These are phyloP conservation scores for Aspergillus costaricaensis DNA, from an alignment of 2,329 filamentous ascomycete genomes.

Conservation along the genomic window DNA sequence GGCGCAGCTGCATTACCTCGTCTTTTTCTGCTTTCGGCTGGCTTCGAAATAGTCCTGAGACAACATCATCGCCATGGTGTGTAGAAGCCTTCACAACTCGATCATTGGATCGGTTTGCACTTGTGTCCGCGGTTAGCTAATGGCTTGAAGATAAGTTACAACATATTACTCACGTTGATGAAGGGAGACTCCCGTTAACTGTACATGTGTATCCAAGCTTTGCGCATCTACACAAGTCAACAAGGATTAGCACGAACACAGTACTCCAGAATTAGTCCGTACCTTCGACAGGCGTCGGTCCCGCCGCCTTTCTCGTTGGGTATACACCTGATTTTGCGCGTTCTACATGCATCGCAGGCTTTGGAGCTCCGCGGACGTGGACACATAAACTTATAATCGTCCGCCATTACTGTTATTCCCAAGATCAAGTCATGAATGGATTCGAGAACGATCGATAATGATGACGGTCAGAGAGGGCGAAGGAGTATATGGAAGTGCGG, in stretches of 20 bases:
- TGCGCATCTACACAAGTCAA: background rate
- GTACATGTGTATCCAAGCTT: background rate
- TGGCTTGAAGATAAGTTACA: background rate
- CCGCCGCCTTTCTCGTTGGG: background rate
- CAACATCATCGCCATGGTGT: background rate
- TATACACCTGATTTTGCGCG: conserved; percentile 2
- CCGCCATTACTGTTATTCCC: background rate
- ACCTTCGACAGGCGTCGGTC: background rate
- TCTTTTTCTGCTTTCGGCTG: background rate
- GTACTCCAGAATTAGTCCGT: background rate
- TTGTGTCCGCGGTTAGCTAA: background rate
- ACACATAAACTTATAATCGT: background rate
- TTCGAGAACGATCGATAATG: background rate
- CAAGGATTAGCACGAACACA: too few species aligned
- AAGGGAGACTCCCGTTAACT: background rate
- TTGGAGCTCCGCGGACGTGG: background rate
- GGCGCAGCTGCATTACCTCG: background rate
- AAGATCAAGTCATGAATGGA: background rate
- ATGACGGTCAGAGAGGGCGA: background rate
- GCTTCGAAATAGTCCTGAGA: background rate
- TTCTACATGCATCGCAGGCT: background rate
- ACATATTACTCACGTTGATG: background rate
- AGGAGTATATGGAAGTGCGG: background rate
- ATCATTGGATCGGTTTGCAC: background rate
- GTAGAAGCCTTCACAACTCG: too few species aligned